Evolutionary conservation across 1,139 yeast genomes (phyloP).

Genomic region (Protomyces gravidus): DNA sequence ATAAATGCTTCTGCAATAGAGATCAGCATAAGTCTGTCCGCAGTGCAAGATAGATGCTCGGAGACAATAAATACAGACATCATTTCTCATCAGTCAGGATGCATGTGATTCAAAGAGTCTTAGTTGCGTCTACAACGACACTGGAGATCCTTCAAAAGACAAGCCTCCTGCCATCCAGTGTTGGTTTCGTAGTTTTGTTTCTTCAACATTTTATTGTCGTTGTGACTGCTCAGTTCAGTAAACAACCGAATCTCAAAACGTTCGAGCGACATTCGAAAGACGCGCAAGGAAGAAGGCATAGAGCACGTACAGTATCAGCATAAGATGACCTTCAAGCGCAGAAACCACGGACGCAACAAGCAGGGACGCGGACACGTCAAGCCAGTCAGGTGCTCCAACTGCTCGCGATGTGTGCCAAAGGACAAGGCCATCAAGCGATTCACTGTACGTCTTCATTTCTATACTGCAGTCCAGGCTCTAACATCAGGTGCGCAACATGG

Average conservation of each 20-base stretch:
- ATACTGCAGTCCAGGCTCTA: background rate
- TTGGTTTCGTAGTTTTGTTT: no score
- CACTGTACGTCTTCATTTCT: slow-evolving; percentile 62
- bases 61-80: slow-evolving; percentile 2
- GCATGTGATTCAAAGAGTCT: no score
- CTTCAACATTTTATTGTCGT: background rate
- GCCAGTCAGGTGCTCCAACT: slow-evolving; percentile 99
- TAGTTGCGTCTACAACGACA: no score
- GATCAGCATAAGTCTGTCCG: background rate
- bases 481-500: slow-evolving; percentile 75
- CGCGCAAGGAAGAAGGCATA: background rate
- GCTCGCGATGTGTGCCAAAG: slow-evolving; percentile 99
- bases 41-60: background rate
- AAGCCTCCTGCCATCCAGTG: no score
- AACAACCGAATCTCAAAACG: background rate
- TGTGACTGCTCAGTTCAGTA: background rate
- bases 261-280: no score
- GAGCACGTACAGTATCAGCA: slow-evolving; percentile 37
- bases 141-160: no score
- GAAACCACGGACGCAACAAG: slow-evolving; percentile 99
- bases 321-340: slow-evolving; percentile 99
- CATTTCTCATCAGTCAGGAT: background rate
- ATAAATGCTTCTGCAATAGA: background rate
- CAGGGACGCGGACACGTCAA: slow-evolving; percentile 99
- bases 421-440: slow-evolving; percentile 99